Conservation (phyloP, 495 filamentous ascomycete genomes). For the Penicillium pulvis region DNA sequence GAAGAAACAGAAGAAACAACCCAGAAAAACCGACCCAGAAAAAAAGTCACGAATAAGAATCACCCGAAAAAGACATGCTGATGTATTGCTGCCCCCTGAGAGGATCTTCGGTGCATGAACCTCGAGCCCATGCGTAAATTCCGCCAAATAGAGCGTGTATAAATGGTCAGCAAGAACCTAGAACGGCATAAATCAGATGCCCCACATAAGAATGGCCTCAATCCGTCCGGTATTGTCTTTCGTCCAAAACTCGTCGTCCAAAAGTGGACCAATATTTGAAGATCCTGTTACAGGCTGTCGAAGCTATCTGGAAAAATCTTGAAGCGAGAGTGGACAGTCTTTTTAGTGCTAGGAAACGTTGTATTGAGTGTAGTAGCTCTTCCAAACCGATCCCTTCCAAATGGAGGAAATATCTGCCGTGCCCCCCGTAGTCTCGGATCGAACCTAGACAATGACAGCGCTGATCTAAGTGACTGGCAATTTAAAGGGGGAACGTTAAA, state of each 20-base stretch:
- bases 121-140: background rate
- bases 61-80: background rate
- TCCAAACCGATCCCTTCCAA: conserved; percentile 5
- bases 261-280: background rate
- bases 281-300: background rate
- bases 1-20: background rate
- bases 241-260: background rate
- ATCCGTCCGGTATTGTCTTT: background rate
- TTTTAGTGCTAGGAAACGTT: background rate
- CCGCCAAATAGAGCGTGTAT: background rate
- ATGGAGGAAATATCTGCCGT: conserved; percentile 6
- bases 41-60: background rate
- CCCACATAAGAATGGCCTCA: background rate
- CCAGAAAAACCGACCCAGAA: too few relatives aligned
- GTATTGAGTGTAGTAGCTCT: background rate
- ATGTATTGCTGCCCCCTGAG: conserved; percentile 19
- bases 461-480: conserved; percentile 7
- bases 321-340: too few relatives aligned
- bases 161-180: background rate
- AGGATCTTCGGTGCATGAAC: conserved; percentile 11
- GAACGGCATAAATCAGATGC: background rate
- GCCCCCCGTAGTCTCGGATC: background rate
- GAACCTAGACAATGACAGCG: conserved; percentile 12
- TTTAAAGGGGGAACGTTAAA: background rate
- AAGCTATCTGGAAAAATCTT: background rate